These are phyloP conservation scores for Monosporascus ibericus DNA, from an alignment of 2,329 filamentous ascomycete genomes.

Conservation along the genomic window DNA sequence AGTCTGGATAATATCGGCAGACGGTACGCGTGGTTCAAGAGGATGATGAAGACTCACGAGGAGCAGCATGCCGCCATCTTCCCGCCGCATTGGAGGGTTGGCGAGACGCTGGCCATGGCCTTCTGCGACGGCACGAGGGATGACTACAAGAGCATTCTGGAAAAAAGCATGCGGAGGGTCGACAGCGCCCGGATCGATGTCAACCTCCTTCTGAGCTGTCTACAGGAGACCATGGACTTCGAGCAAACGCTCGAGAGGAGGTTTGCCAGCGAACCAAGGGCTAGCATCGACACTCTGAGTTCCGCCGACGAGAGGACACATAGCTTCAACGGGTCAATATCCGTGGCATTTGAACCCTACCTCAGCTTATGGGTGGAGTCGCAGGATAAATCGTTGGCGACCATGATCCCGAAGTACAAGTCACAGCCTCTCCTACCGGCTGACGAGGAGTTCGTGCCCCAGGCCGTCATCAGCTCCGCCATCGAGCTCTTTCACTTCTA, in stretches of 20 bases:
- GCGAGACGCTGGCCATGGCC: constrained; percentile 80
- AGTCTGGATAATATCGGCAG: constrained; percentile 94
- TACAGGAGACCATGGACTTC: constrained; percentile 95
- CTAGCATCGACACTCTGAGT: constrained; percentile 84
- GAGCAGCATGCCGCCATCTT: constrained; percentile 88
- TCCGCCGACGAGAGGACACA: constrained; percentile 70
- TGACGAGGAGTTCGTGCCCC: constrained; percentile 88
- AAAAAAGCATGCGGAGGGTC: constrained; percentile 73
- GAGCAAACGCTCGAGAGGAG: constrained; percentile 84
- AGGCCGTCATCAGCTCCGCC: constrained; percentile 85
- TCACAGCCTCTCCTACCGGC: constrained; percentile 70
- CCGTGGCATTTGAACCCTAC: constrained; percentile 95
- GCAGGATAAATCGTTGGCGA: constrained; percentile 81
- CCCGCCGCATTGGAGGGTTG: constrained; percentile 80
- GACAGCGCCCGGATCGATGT: constrained; percentile 82
- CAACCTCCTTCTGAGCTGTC: constrained; percentile 76
- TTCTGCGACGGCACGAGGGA: constrained; percentile 96
- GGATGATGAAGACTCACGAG: constrained; percentile 93
- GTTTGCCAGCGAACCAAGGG: constrained; percentile 67
- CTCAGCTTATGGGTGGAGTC: constrained; percentile 95
- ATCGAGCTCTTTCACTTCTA: constrained; percentile 98
- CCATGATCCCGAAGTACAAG: constrained; percentile 82
- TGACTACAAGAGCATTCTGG: constrained; percentile 89
- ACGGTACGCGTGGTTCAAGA: constrained; percentile 92
- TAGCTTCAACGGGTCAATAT: constrained; percentile 84